Evolutionary conservation across 2,329 filamentous ascomycete genomes (phyloP).

Genomic region (Coniochaeta hoffmannii): DNA sequence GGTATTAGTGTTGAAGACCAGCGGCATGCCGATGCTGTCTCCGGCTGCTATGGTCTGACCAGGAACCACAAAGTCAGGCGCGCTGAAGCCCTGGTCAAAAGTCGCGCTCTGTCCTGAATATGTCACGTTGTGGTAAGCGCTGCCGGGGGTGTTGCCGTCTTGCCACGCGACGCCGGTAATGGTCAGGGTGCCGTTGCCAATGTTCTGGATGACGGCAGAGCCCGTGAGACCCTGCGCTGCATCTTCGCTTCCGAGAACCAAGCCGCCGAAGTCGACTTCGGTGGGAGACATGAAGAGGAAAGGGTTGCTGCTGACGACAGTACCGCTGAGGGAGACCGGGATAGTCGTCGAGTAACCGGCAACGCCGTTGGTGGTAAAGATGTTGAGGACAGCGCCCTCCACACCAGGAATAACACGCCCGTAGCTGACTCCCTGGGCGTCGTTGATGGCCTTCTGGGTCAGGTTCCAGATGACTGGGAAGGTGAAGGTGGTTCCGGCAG

Average conservation of each 20-base stretch:
- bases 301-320: slow-evolving; percentile 25
- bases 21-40: slow-evolving; percentile 20
- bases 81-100: slow-evolving; percentile 21
- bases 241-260: slow-evolving; percentile 24
- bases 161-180: slow-evolving; percentile 28
- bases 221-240: slow-evolving; percentile 19
- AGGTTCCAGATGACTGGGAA: slow-evolving; percentile 33
- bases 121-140: slow-evolving; percentile 20
- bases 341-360: slow-evolving; percentile 26
- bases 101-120: slow-evolving; percentile 11
- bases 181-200: slow-evolving; percentile 25
- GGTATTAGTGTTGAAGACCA: slow-evolving; percentile 24
- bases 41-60: slow-evolving; percentile 21
- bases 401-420: slow-evolving; percentile 24
- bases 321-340: slow-evolving; percentile 29
- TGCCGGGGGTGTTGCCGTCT: slow-evolving; percentile 15
- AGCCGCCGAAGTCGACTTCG: slow-evolving; percentile 29
- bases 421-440: slow-evolving; percentile 16
- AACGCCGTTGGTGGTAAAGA: slow-evolving; percentile 28
- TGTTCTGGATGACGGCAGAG: slow-evolving; percentile 27
- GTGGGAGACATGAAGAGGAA: slow-evolving; percentile 27
- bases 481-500: slow-evolving; percentile 26
- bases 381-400: slow-evolving; percentile 25
- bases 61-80: slow-evolving; percentile 20
- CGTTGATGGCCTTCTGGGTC: slow-evolving; percentile 15